Evolutionary conservation across 345 rosid genomes (phyloP).

Genomic region (Bretschneidera sinensis): DNA sequence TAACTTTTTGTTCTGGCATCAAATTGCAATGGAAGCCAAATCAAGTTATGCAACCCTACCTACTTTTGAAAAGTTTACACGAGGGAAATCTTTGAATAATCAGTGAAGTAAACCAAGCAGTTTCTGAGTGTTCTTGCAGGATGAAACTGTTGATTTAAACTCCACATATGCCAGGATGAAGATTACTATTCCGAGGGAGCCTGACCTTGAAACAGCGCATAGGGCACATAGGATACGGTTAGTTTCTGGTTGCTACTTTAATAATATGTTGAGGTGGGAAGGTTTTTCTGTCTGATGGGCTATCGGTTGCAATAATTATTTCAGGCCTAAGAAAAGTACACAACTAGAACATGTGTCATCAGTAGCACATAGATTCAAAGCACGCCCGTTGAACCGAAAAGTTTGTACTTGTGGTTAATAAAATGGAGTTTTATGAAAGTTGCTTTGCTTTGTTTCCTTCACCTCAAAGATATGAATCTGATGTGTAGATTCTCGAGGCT

Average conservation of each 20-base stretch:
- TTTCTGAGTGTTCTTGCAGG: constrained; percentile 41
- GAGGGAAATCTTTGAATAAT: no score
- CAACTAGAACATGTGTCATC: constrained; percentile 37
- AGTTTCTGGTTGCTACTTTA: constrained; percentile 15
- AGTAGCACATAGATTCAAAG: constrained; percentile 63
- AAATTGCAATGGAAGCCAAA: no score
- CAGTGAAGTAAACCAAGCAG: background rate
- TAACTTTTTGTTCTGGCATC: no score
- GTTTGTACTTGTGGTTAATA: constrained; percentile 37
- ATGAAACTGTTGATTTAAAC: constrained; percentile 39
- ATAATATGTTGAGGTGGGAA: background rate
- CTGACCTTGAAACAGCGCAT: constrained; percentile 79
- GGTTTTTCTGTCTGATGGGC: constrained; percentile 10
- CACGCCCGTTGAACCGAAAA: constrained; percentile 91
- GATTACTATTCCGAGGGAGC: constrained; percentile 85
- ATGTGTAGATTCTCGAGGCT: constrained; percentile 74
- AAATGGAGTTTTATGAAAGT: constrained; percentile 5
- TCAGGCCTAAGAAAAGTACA: constrained; percentile 55
- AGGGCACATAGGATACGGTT: constrained; percentile 81
- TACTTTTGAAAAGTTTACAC: no score
- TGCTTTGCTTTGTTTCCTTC: constrained; percentile 4
- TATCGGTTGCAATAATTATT: constrained; percentile 18
- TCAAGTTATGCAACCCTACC: no score
- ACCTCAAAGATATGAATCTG: constrained; percentile 20
- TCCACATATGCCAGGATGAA: constrained; percentile 35